These are phyloP conservation scores for Cercis canadensis DNA, from an alignment of 306 rosid species.

Conservation along the genomic window DNA sequence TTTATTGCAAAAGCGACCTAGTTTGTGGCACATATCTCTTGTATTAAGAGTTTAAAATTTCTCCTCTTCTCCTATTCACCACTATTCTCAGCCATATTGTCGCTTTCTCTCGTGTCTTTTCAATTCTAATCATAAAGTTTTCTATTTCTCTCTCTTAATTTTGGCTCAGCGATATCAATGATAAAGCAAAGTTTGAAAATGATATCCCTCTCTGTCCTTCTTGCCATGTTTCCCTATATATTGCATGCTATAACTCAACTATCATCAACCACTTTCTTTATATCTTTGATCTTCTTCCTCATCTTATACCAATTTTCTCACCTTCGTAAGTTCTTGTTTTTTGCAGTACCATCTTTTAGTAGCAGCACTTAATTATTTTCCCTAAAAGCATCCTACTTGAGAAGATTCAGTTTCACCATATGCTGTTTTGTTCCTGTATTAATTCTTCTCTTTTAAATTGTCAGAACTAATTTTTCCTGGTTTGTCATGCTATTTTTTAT, in stretches of 20 bases:
- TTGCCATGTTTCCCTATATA: slow-evolving; percentile 46
- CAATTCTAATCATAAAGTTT: slow-evolving; percentile 33
- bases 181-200: slow-evolving; percentile 41
- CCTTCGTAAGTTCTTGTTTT: slow-evolving; percentile 17
- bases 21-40: slow-evolving; percentile 47
- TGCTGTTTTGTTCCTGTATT: no score
- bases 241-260: slow-evolving; percentile 38
- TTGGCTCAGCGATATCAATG: slow-evolving; percentile 28
- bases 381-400: neutral
- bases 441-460: no score
- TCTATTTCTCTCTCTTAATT: neutral
- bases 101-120: slow-evolving; percentile 15
- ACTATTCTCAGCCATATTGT: slow-evolving; percentile 29
- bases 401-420: no score
- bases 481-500: no score
- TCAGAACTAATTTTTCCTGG: no score
- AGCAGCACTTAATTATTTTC: no score
- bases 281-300: neutral
- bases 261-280: slow-evolving; percentile 39
- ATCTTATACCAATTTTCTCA: slow-evolving; percentile 8
- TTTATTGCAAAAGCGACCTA: slow-evolving; percentile 37
- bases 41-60: slow-evolving; percentile 22
- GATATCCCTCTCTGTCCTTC: slow-evolving; percentile 22
- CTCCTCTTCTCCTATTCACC: slow-evolving; percentile 16
- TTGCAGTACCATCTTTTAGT: no score